Base-by-base conservation (phyloP, 345 rosid species). In the Abelmoschus esculentus region DNA sequence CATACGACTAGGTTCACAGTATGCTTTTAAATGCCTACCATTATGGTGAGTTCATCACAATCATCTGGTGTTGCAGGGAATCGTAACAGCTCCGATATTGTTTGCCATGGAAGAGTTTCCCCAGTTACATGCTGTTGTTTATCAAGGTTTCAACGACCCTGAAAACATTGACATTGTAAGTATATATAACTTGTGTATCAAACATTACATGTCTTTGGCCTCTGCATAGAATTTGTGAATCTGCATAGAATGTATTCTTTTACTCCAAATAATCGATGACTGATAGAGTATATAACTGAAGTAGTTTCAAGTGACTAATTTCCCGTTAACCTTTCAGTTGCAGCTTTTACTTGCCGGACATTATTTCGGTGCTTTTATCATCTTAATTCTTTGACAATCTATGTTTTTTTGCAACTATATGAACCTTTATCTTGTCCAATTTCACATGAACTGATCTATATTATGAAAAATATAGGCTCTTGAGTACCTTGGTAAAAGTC, bases 61-160 rank as follows among this genome's bases (percentile, higher is more conserved):
- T 69, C 31, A 29, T 71, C 6, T 17, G 69, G 11, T 32, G 36
- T 52, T 68, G 71, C 74, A 88, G 93, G 96, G 96, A 66, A 90
- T 88, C 22, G 77, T 90, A 76, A 92, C 96, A 10, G 98, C 98
- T 61, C 96, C 98, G 7, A 80, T 90, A 72, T 81, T 92, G 72
- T 92, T 88, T 80, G 95, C 98, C 29, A 87, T 92, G 80, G 96
- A 92, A 75, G 98, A 92, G 82, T 88, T 86, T 71, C 98, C 98
- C 55, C 86, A 90, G 72, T 79, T 93, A 73, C 85, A 80, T 63
- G 59, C 74, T 34, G 80, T 90, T 76, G 82, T 89, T 44, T 80
- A 83, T 50, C 82, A 70, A 65, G 95, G 95, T 57, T 86, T 93
- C 73, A 93, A 85, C 59, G 71, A 84, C 58, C 86, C 90, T 19